phyloP scores from a whole-genome alignment of 441 rosid species.

The Rhodomyrtus psidioides region DNA sequence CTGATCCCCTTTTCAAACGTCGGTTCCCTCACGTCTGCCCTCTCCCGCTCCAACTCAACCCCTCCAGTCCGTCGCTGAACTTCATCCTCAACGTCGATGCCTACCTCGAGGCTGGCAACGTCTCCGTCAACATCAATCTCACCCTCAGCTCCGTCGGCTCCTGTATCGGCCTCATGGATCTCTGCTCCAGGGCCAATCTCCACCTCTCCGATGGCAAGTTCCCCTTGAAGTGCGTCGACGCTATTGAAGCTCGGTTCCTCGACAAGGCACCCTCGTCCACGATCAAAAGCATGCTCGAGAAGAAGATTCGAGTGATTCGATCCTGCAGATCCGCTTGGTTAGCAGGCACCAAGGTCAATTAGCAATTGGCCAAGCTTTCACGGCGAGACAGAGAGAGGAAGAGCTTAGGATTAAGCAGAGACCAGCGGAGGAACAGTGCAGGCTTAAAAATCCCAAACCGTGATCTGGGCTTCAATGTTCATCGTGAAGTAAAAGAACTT shows the following conservation, averaged over 20 bases:
- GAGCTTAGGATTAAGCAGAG: conserved; percentile 85
- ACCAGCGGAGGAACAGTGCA: conserved; percentile 89
- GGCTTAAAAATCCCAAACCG: conserved; percentile 21
- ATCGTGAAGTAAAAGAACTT: not conserved
- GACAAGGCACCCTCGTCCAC: conserved; percentile 66
- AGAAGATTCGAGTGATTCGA: conserved; percentile 72
- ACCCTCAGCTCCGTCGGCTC: conserved; percentile 42
- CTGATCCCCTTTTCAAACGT: conserved; percentile 86
- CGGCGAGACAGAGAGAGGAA: conserved; percentile 84
- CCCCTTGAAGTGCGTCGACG: conserved; percentile 66
- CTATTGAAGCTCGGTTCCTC: conserved; percentile 54
- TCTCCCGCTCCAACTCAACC: conserved; percentile 67
- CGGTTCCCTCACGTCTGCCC: conserved; percentile 71
- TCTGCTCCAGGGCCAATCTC: conserved; percentile 55
- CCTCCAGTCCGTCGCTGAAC: conserved; percentile 72
- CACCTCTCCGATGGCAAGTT: conserved; percentile 62
- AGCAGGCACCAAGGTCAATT: conserved; percentile 87
- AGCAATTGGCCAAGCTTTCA: conserved; percentile 88
- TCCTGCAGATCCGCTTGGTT: conserved; percentile 80
- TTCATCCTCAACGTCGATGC: conserved; percentile 68
- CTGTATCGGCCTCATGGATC: conserved; percentile 58
- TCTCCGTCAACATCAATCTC: conserved; percentile 54
- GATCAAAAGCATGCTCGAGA: conserved; percentile 73
- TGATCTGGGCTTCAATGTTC: not conserved
- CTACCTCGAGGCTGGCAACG: conserved; percentile 58